Evolutionary conservation across 495 filamentous ascomycete genomes (phyloP).

Genomic region (Penicillium lagena): DNA sequence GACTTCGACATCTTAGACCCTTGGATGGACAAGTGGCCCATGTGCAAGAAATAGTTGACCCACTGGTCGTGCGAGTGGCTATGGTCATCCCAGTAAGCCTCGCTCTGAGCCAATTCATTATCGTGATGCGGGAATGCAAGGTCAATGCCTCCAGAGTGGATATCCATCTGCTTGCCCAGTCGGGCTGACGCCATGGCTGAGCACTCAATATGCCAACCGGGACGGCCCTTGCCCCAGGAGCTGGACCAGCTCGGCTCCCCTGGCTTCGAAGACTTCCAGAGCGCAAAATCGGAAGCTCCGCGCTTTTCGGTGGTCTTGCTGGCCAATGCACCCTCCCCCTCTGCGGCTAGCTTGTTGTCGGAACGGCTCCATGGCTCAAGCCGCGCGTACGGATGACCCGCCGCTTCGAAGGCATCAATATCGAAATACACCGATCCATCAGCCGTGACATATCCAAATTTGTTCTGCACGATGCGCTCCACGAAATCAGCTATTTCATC

Average conservation of each 20-base stretch:
- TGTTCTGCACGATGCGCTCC: conserved; percentile 71
- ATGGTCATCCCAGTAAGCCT: conserved; percentile 65
- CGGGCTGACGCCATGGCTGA: conserved; percentile 90
- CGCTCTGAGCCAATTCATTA: conserved; percentile 90
- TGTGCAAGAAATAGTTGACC: conserved; percentile 96
- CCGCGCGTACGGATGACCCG: conserved; percentile 76
- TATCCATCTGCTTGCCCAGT: conserved; percentile 77
- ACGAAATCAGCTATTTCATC: conserved; percentile 76
- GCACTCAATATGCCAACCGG: conserved; percentile 98
- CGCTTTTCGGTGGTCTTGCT: conserved; percentile 64
- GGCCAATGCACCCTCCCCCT: conserved; percentile 82
- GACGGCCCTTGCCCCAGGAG: conserved; percentile 79
- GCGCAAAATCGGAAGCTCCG: conserved; percentile 74
- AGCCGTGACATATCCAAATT: conserved; percentile 72
- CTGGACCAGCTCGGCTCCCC: conserved; percentile 89
- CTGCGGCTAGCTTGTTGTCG: conserved; percentile 73
- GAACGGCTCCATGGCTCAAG: conserved; percentile 83
- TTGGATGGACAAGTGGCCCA: conserved; percentile 86
- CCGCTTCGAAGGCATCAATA: conserved; percentile 77
- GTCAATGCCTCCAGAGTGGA: conserved; percentile 92
- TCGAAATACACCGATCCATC: conserved; percentile 95
- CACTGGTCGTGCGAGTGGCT: conserved; percentile 55
- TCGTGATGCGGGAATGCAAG: conserved; percentile 95
- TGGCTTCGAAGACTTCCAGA: conserved; percentile 90
- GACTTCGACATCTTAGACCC: conserved; percentile 95